Base-by-base conservation (phyloP, 768 basidiomycete species). In the Hygrophorus russula region DNA sequence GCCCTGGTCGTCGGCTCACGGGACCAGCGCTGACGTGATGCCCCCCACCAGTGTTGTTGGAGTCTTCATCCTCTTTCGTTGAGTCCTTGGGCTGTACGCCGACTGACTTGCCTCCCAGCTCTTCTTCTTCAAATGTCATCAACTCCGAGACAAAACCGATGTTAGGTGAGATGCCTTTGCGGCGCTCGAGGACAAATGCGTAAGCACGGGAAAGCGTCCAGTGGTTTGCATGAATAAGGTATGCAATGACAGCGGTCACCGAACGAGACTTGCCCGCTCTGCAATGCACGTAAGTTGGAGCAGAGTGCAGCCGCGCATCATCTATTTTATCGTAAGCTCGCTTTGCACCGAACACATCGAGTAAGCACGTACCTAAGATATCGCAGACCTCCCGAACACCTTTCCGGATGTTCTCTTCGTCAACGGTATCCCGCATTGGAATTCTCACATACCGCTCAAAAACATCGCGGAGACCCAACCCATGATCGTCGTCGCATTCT, bases 131-230 rank as follows among this genome's bases (percentile, higher is more conserved):
- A 55, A 93, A 96, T 37, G 80, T 83, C 93, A 96, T 96, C 34
- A 98, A 73, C 61, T 96, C 92, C 3, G 88, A 90, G 35, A 97
- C 91, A 61, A 98, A 98, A 5, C 94, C 94, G 49, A 98, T 94
- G 57, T 96, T 97, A 8, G 93, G 94, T 11, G 88, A 92, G 51
- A 97, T 94, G 50, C 91, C 91, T 52, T 89, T 90, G 29, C 94
- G 78, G 7, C 91, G 77, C 53, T 93, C 93, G 32, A 89, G 73
- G 18, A 98, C 93, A 56, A 91, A 96, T 0, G 82, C 66, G 58
- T 97, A 98, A 1, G 94, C 90, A 30, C 78, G 78, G 27, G 89
- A 84, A 33, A 97, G 75, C 14, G 91, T 86, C 94, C 94, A 97
- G 56, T 92, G 91, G 56, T 96, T 92, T 8, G 92, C 87, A 53